Percentiles rank a stretch among this genome's conserved stretches.
phyloP scores from a whole-genome alignment of 805 yeast species.

The Wickerhamiella cacticola region DNA sequence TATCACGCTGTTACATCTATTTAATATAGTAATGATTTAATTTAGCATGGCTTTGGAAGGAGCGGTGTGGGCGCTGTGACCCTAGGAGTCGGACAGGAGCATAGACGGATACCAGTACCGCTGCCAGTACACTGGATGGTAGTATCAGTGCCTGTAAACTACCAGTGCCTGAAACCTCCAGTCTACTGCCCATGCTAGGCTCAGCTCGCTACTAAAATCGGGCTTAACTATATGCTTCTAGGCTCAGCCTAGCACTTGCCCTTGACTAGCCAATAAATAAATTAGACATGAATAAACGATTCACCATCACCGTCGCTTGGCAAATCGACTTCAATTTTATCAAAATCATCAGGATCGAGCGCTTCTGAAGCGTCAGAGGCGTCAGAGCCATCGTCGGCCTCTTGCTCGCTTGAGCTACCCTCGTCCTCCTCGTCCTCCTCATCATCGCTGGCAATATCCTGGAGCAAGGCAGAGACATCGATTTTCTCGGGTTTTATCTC shows the following conservation, averaged over 20 bases:
- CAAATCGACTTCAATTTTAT: background rate
- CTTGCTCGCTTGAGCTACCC: background rate
- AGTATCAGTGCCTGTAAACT: too few species aligned
- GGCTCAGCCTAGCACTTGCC: too few species aligned
- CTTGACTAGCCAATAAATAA: background rate
- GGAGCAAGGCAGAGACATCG: slow-evolving; percentile 14
- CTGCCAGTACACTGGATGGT: too few species aligned
- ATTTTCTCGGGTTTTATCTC: slow-evolving; percentile 21
- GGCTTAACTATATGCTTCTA: too few species aligned
- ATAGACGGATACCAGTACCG: too few species aligned
- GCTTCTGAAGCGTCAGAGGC: slow-evolving; percentile 8
- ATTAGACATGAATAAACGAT: slow-evolving; percentile 16
- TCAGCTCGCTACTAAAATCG: too few species aligned
- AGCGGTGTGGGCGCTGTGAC: too few species aligned
- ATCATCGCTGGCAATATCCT: slow-evolving; percentile 12
- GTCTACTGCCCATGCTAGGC: too few species aligned
- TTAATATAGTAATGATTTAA: background rate
- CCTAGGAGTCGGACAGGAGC: too few species aligned
- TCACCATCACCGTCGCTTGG: slow-evolving; percentile 16
- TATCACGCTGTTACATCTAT: slow-evolving; percentile 27
- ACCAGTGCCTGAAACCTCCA: too few species aligned
- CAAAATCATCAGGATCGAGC: slow-evolving; percentile 12
- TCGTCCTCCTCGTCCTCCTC: slow-evolving; percentile 17
- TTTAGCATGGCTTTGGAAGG: too few species aligned
- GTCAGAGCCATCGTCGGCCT: slow-evolving; percentile 13